Base-by-base conservation (phyloP, 352 stramenopile species). In the Phytophthora vignae region DNA sequence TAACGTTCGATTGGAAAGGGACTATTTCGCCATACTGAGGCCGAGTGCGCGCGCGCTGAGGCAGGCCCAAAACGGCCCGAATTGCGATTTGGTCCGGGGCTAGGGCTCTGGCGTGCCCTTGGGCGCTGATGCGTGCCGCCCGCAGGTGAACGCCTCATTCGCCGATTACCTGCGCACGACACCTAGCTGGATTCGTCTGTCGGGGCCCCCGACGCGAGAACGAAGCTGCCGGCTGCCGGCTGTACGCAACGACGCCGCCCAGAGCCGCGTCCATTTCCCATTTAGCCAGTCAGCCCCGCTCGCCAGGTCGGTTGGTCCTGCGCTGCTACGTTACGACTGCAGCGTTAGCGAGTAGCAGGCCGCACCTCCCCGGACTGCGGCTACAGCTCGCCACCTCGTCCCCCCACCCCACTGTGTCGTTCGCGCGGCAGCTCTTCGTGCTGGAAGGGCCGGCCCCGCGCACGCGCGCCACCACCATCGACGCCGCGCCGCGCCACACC, bases 1-100 rank as follows among this genome's bases (percentile, higher is more conserved):
- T 64, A 76, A 76, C 57, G 69, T 78, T 78, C 71, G 71, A 78
- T 78, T 78, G 71, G 66, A 78, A 74, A 14, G 15, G 40, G 40
- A 48, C 40, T 48, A n/a, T 48, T 48, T 21, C 15, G 11, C 33
- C 40, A 48, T 48, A 48, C 40, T 48, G 40, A 19, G 40, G 5
- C 15, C 14, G 14, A 17, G 40, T 48, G 40, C 14, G 11, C 15
- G 40, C 21, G 40, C 46, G 42, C 22, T 60, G 42, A 54, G 33
- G 53, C 60, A 69, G 67, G 54, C 60, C 46, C 58, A 55, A 55
- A 75, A 71, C 19, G 36, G 46, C 29, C 40, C 14, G 17, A 48
- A 48, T 40, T 48, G 40, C 40, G 15, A 42, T 57, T 66, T 67
- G 61, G 56, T 19, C 49, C 49, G 21, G 44, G 49, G 22, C 14